Evolutionary conservation across 1,284 basidiomycete species (phyloP).

Genomic region (Trichosporon inkin): DNA sequence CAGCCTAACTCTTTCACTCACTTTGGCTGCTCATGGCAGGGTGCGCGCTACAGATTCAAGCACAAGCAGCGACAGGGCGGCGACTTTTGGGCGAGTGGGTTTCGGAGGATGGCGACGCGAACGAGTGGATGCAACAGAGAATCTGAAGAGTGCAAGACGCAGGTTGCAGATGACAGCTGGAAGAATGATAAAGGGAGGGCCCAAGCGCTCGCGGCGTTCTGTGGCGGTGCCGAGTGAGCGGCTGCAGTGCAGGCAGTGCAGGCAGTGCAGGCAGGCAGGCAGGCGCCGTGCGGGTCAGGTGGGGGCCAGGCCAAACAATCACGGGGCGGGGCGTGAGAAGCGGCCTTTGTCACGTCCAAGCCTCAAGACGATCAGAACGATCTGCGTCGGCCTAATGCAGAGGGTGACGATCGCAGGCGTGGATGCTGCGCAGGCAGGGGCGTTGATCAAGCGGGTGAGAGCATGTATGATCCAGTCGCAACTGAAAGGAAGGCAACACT

Average conservation of each 20-base stretch:
- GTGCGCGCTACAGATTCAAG: neutral
- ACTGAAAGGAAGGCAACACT: neutral
- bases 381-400: too few relatives aligned
- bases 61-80: neutral
- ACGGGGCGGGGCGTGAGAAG: too few relatives aligned
- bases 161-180: neutral
- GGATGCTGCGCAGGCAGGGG: too few relatives aligned
- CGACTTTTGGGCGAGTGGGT: neutral
- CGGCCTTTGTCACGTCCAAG: too few relatives aligned
- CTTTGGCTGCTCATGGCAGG: constrained; percentile 4
- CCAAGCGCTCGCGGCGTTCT: constrained; percentile 5
- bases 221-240: neutral
- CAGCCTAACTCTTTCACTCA: constrained; percentile 4
- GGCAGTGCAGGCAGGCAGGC: too few relatives aligned
- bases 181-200: neutral
- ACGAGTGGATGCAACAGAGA: constrained; percentile 5
- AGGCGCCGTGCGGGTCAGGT: too few relatives aligned
- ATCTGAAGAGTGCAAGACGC: neutral
- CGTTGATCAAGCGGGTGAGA: too few relatives aligned
- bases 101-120: neutral
- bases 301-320: too few relatives aligned
- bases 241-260: too few relatives aligned
- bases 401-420: too few relatives aligned
- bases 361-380: too few relatives aligned
- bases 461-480: neutral